A percentile compares a stretch with the other conserved stretches of the same genome.
These are phyloP conservation scores for Ustilago trichophora DNA, from an alignment of 1,284 basidiomycete species.

Conservation along the genomic window DNA sequence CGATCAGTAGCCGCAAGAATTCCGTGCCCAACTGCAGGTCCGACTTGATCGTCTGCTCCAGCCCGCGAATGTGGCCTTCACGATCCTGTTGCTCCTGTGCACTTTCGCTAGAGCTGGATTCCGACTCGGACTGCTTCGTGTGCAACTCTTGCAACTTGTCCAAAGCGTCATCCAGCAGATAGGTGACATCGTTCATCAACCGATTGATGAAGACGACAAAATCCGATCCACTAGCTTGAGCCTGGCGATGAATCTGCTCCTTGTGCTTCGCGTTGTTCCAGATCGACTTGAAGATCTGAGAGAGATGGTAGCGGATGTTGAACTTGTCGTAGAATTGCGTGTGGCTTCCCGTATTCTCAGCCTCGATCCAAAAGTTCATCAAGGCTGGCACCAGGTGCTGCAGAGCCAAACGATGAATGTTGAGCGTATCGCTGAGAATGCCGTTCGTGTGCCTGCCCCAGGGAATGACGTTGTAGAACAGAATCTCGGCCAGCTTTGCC, in stretches of 20 bases:
- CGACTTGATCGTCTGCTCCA: conserved; percentile 83
- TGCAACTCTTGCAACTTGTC: conserved; percentile 88
- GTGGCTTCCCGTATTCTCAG: conserved; percentile 94
- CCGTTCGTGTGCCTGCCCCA: conserved; percentile 80
- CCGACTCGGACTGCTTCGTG: conserved; percentile 80
- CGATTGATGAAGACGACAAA: conserved; percentile 90
- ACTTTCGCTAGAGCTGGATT: conserved; percentile 70
- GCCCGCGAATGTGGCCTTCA: conserved; percentile 78
- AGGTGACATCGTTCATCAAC: conserved; percentile 99
- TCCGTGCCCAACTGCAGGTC: conserved; percentile 88
- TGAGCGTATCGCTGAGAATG: conserved; percentile 82
- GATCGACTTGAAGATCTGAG: conserved; percentile 62
- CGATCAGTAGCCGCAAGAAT: conserved; percentile 86
- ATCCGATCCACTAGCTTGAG: conserved; percentile 39
- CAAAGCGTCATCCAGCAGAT: conserved; percentile 95
- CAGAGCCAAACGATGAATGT: conserved; percentile 83
- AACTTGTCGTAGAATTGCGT: conserved; percentile 99
- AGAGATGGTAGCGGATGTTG: conserved; percentile 73
- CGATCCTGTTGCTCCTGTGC: conserved; percentile 82
- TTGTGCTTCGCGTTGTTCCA: conserved; percentile 63
- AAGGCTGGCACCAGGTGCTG: conserved; percentile 89
- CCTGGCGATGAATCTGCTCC: conserved; percentile 55
- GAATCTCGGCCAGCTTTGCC: conserved; percentile 93
- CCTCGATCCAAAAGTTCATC: conserved; percentile 96
- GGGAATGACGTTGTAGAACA: conserved; percentile 83